Evolutionary conservation across 352 stramenopile species (phyloP), one percentile per base, ranked within the genome.

Genomic region (Phytophthora pini): DNA sequence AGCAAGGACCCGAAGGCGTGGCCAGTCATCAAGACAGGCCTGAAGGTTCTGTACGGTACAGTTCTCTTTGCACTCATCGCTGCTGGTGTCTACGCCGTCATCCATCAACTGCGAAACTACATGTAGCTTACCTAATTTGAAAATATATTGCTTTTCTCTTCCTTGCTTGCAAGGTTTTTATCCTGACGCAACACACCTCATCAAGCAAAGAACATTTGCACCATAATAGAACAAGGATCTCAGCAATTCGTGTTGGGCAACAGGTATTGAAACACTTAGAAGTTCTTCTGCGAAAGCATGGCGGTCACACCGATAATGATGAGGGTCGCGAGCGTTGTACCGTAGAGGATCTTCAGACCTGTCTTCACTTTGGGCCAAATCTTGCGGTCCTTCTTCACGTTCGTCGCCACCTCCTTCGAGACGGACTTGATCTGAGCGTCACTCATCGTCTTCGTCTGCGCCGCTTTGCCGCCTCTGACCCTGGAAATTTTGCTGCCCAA

Each of bases 381-480:
- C 17, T 24, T 43, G n/a, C 41, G 50, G 59, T 67, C 9, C 32
- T 67, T 67, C 59, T 67, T 67, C 9, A 61, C 50, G 3, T 24
- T 50, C 12, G 3, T 24, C 12, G 50, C 53, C 5, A 55, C 59
- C 6, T 32, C 32, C 15, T 27, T 50, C 27, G 56, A 15, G 8
- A 56, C 13, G 5, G 13, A 10, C 36, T 63, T 55, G 15, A 67
- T n/a, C 41, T 67, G 32, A 13, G 13, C 7, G 7, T 50, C 34
- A 27, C 5, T 50, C 22, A 67, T 41, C 5, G 20, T 47, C 22
- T 67, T 24, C 22, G 44, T 40, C 49, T 55, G 39, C 8, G 0
- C 10, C 2, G 4, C n/a, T 0, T 3, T 22, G n/a, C 22, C 2
- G n/a, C 8, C 40, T 43, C 20, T 38, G 3, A 58, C 36, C 46